A percentile compares a stretch with the other conserved stretches of the same genome.
phyloP scores from a whole-genome alignment of 2,329 filamentous ascomycete genomes.

The Sporothrix inflata region DNA sequence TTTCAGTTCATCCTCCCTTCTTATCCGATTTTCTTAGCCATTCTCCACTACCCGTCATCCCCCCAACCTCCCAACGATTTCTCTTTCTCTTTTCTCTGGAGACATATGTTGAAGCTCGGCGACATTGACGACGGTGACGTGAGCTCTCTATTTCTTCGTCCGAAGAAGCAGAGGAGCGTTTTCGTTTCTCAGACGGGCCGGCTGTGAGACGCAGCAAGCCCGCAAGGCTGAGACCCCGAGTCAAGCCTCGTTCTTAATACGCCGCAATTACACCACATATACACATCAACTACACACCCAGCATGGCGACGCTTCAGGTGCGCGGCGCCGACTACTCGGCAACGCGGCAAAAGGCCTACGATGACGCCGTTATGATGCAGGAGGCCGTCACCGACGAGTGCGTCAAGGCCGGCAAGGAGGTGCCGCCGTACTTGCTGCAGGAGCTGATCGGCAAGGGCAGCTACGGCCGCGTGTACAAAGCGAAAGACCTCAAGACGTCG shows the following conservation, averaged over 20 bases:
- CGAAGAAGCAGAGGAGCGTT: slow-evolving; percentile 11
- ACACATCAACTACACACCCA: neutral
- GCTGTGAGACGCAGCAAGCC: slow-evolving; percentile 1
- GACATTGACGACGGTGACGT: neutral
- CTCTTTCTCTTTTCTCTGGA: neutral
- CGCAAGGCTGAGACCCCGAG: slow-evolving; percentile 11
- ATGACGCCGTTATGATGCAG: slow-evolving; percentile 69
- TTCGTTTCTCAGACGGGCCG: neutral
- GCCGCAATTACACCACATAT: neutral
- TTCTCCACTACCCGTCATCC: neutral
- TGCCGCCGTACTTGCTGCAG: slow-evolving; percentile 63
- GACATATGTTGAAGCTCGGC: neutral
- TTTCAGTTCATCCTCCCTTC: slow-evolving; percentile 5
- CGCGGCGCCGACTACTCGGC: slow-evolving; percentile 39
- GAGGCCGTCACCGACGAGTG: slow-evolving; percentile 60
- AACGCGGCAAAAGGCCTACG: slow-evolving; percentile 52
- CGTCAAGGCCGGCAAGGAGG: slow-evolving; percentile 56
- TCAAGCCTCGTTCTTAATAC: neutral
- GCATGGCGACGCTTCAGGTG: slow-evolving; percentile 42
- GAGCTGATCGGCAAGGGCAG: slow-evolving; percentile 71
- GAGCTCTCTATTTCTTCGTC: slow-evolving; percentile 11
- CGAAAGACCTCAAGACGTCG: slow-evolving; percentile 42
- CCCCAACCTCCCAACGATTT: neutral
- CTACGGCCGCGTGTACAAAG: slow-evolving; percentile 71
- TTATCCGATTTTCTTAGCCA: neutral